Percentiles rank a stretch among this genome's conserved stretches.
Conservation (phyloP, 1,139 yeast species). For the Blastobotrys niveus region DNA sequence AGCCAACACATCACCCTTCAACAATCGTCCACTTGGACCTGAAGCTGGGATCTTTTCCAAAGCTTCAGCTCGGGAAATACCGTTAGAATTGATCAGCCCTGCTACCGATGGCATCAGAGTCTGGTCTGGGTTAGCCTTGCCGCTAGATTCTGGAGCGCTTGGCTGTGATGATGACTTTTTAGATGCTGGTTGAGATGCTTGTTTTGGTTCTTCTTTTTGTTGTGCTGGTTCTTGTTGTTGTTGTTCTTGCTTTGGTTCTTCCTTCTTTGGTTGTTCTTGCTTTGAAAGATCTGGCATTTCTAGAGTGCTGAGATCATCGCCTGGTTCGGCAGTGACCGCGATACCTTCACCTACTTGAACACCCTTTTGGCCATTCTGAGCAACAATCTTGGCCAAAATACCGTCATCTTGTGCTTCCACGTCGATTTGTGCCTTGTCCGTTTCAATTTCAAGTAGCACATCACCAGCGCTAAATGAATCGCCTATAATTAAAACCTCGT, state of each 20-base stretch:
- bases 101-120: constrained; percentile 78
- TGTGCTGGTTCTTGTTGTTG: constrained; percentile 11
- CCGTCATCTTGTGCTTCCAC: constrained; percentile 96
- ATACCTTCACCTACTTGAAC: constrained; percentile 85
- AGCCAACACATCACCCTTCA: constrained; percentile 89
- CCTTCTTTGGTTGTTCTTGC: constrained; percentile 14
- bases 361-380: constrained; percentile 65
- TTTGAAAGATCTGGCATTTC: constrained; percentile 47
- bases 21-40: constrained; percentile 81
- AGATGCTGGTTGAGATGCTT: constrained; percentile 17
- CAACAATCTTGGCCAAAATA: constrained; percentile 68
- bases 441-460: constrained; percentile 79
- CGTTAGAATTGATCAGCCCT: constrained; percentile 53
- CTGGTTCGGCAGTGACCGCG: constrained; percentile 82
- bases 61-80: constrained; percentile 66
- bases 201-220: constrained; percentile 15
- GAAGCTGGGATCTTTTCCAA: constrained; percentile 67
- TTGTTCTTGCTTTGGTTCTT: not conserved
- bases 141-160: constrained; percentile 18
- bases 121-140: constrained; percentile 51
- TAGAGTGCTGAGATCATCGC: constrained; percentile 66
- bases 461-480: constrained; percentile 78
- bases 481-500: constrained; percentile 22
- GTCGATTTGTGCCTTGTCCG: constrained; percentile 89
- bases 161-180: constrained; percentile 17